Evolutionary conservation across 129 eudicot species (phyloP), one percentile per base, ranked within the genome.

Genomic region (Kitagawia praeruptora): DNA sequence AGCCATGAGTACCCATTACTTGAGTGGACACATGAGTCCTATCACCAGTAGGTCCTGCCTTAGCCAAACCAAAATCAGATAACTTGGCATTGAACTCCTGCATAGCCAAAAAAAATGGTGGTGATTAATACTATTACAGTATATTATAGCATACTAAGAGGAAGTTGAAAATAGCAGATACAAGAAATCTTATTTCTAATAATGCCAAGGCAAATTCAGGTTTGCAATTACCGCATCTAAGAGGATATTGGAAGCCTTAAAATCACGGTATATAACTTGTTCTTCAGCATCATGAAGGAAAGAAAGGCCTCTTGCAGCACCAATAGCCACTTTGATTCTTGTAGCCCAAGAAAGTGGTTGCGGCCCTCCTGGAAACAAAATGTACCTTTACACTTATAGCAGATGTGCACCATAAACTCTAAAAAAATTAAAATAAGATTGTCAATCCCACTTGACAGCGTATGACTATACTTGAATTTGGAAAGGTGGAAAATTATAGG

Each of bases 1-100:
- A 94, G 27, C 98, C 98, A 6, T 91, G 93, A 42, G 98, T 94
- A 75, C 97, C 98, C 96, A 89, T 89, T 69, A 94, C 98, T 90
- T 86, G 97, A 80, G 98, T 94, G 2, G 98, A 91, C 44, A 91
- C 98, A 13, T 94, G 98, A 16, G 97, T 94, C 69, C 89, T 82
- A 74, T 91, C 98, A 21, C 98, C 96, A 3, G 93, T 94, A 9
- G 98, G 98, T 42, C 97, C 98, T 1, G 97, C 98, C 85, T 91
- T 94, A 0, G 97, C 98, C 85, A 94, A 86, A 40, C 98, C 97
- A 82, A 94, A 94, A 82, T 94, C 98, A 0, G 98, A 94, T 51
- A 91, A 82, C 70, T 91, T 94, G 70, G 96, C 90, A 80, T 94
- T 91, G 79, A 94, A 94, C 51, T 94, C 98, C 98, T 93, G 91